Evolutionary conservation across 2,329 filamentous ascomycete genomes (phyloP).

Genomic region (Ramichloridium luteum): DNA sequence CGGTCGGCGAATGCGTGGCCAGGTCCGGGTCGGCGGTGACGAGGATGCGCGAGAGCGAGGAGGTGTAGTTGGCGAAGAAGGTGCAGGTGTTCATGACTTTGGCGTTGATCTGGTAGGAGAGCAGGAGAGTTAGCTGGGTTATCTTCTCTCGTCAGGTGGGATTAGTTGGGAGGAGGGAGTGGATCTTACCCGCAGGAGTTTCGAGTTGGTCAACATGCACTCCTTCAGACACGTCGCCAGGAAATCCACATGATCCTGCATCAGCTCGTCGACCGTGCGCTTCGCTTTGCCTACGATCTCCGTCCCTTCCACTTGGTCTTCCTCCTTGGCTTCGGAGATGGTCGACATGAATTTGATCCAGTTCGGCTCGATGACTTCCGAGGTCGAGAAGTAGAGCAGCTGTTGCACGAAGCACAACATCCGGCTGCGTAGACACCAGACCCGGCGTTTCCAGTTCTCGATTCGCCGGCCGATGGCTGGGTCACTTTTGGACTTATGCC

Average conservation of each 20-base stretch:
- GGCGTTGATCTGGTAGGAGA: conserved; percentile 72
- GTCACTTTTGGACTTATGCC: conserved; percentile 44
- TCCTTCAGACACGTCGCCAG: conserved; percentile 95
- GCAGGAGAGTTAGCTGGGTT: conserved; percentile 5
- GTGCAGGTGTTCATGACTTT: conserved; percentile 95
- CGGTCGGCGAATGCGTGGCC: conserved; percentile 31
- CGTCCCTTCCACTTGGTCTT: conserved; percentile 15
- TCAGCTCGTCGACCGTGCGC: conserved; percentile 87
- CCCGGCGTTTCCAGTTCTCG: conserved; percentile 84
- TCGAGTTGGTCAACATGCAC: conserved; percentile 97
- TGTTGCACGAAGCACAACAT: conserved; percentile 98
- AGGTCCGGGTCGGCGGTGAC: conserved; percentile 74
- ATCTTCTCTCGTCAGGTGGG: no score
- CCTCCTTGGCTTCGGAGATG: conserved; percentile 48
- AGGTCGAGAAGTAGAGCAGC: conserved; percentile 88
- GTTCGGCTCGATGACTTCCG: conserved; percentile 95
- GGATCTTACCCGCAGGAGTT: conserved; percentile 67
- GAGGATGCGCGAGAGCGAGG: conserved; percentile 73
- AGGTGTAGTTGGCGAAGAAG: conserved; percentile 83
- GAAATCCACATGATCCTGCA: conserved; percentile 99
- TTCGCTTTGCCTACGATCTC: conserved; percentile 25
- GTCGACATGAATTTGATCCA: conserved; percentile 91
- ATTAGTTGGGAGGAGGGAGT: neutral
- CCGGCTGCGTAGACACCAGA: conserved; percentile 80
- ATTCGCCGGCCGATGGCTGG: conserved; percentile 50